These are phyloP conservation scores for Euphorbia celastroides DNA, from an alignment of 441 rosid species.

Conservation along the genomic window DNA sequence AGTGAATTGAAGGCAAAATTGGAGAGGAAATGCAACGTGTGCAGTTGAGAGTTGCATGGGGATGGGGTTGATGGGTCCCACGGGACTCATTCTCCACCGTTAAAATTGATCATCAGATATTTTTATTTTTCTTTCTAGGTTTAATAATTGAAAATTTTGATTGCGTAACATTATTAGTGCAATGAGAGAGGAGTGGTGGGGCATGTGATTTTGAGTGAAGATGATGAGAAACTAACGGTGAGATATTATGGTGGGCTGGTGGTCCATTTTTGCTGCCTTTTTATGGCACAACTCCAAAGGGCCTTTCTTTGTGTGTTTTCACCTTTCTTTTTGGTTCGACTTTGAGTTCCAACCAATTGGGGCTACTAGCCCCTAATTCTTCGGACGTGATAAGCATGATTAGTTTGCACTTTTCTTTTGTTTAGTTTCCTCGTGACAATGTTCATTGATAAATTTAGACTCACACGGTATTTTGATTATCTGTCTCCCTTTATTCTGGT, in stretches of 20 bases:
- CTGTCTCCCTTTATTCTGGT: too few relatives aligned
- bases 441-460: too few relatives aligned
- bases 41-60: conserved; percentile 17
- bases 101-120: background rate
- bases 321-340: background rate
- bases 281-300: background rate
- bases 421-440: too few relatives aligned
- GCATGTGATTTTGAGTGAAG: conserved; percentile 4
- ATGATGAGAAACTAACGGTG: conserved; percentile 14
- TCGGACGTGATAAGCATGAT: background rate
- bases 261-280: background rate
- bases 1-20: background rate
- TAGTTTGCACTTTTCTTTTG: too few relatives aligned
- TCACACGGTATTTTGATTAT: too few relatives aligned
- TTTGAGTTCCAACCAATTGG: background rate
- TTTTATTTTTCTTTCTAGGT: background rate
- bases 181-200: background rate
- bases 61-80: conserved; percentile 11
- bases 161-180: too few relatives aligned
- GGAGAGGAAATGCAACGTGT: conserved; percentile 11
- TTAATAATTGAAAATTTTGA: too few relatives aligned
- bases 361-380: background rate
- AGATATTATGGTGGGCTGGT: background rate
- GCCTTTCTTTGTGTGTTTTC: background rate
- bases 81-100: conserved; percentile 12